These are phyloP conservation scores for Heterobasidion occidentale DNA, from an alignment of 1,284 basidiomycete genomes.

Conservation along the genomic window DNA sequence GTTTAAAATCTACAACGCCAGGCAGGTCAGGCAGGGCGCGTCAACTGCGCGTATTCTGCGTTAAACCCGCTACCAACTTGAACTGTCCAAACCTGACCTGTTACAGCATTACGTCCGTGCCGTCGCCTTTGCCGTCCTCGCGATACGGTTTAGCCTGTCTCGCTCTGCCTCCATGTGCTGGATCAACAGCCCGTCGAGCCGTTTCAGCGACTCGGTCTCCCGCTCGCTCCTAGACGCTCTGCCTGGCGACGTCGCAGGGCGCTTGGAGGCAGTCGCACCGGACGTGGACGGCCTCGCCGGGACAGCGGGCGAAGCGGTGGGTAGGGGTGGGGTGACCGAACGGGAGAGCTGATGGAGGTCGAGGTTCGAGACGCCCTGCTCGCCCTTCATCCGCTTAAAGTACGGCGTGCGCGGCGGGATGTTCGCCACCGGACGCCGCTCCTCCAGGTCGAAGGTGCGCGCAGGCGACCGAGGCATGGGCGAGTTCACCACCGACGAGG, in stretches of 20 bases:
- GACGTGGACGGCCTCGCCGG: neutral
- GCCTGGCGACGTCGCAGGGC: conserved; percentile 16
- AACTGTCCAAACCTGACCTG: neutral
- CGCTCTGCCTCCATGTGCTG: conserved; percentile 71
- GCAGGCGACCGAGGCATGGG: conserved; percentile 11
- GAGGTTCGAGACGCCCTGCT: conserved; percentile 10
- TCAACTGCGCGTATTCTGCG: too few relatives aligned
- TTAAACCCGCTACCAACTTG: too few relatives aligned
- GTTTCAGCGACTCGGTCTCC: conserved; percentile 44
- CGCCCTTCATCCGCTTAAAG: conserved; percentile 10
- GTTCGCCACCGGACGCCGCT: conserved; percentile 22
- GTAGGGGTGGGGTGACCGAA: conserved; percentile 1
- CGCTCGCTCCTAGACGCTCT: conserved; percentile 3
- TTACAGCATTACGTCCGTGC: neutral
- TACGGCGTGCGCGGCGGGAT: conserved; percentile 6
- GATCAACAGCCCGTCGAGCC: conserved; percentile 65
- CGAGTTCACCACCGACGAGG: conserved; percentile 11
- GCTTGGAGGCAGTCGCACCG: neutral
- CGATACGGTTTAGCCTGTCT: conserved; percentile 65
- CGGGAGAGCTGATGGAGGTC: conserved; percentile 8
- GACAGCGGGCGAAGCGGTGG: conserved; percentile 15
- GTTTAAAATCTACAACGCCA: neutral
- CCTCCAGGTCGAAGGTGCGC: conserved; percentile 6
- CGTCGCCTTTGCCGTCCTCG: conserved; percentile 24
- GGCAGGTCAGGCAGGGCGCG: neutral